Evolutionary conservation across 2,329 filamentous ascomycete species (phyloP).

Genomic region (Hymenoscyphus fraxineus): DNA sequence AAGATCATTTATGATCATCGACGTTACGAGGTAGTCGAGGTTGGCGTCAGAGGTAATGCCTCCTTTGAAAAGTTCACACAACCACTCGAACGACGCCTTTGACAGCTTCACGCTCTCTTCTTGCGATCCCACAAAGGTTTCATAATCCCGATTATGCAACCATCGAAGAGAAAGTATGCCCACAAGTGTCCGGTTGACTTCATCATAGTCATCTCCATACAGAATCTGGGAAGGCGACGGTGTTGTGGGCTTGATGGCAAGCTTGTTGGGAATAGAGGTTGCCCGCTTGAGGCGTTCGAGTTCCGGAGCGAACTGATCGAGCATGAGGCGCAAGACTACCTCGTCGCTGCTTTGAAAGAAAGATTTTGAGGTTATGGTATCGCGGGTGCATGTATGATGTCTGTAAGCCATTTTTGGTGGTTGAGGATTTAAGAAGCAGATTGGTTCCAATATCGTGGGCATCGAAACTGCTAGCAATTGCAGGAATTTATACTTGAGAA

Average conservation of each 20-base stretch:
- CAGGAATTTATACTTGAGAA: too few species aligned
- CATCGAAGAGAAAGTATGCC: not conserved
- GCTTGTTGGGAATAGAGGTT: not conserved
- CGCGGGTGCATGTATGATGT: not conserved
- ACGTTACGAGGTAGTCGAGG: not conserved
- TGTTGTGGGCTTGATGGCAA: not conserved
- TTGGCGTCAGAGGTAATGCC: not conserved
- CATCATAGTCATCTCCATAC: not conserved
- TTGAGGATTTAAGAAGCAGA: not conserved
- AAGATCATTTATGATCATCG: not conserved
- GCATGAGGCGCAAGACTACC: not conserved
- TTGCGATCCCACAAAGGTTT: not conserved
- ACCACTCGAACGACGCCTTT: not conserved
- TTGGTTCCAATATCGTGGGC: too few species aligned
- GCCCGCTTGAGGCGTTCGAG: not conserved
- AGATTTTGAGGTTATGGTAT: not conserved
- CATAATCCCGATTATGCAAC: not conserved
- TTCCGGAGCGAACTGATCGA: not conserved
- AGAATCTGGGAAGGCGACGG: not conserved
- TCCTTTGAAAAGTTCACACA: not conserved
- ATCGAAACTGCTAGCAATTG: too few species aligned
- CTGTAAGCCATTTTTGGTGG: not conserved
- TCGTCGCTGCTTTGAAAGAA: not conserved
- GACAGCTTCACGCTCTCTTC: not conserved
- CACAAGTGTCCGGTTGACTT: not conserved